A percentile compares a stretch with the other conserved stretches of the same genome.
These are phyloP conservation scores for Fusarium globosum DNA, from an alignment of 2,329 filamentous ascomycete species.

Conservation along the genomic window DNA sequence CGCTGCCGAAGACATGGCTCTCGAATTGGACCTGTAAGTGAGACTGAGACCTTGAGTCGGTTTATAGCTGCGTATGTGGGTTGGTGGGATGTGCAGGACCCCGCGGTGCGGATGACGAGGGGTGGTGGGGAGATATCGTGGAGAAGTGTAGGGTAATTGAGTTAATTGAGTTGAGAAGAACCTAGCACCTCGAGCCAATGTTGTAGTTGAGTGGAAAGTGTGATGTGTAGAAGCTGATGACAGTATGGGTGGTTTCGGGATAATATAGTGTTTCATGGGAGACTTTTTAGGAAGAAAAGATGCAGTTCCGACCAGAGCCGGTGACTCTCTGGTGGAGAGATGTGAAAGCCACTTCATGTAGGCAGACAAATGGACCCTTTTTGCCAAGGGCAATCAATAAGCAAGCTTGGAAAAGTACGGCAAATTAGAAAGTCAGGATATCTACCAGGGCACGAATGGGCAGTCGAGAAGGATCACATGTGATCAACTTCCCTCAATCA, in stretches of 20 bases:
- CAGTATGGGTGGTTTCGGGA: not conserved
- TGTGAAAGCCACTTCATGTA: conserved; percentile 30
- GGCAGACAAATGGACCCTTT: not conserved
- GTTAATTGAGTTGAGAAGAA: conserved; percentile 14
- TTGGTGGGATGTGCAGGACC: conserved; percentile 31
- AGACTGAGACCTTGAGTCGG: conserved; percentile 30
- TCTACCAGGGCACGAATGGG: conserved; percentile 16
- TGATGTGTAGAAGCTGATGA: not conserved
- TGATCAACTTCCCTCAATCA: conserved; percentile 1
- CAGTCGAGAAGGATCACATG: conserved; percentile 7
- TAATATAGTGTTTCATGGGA: not conserved
- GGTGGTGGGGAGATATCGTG: conserved; percentile 28
- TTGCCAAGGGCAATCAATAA: not conserved
- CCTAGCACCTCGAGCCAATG: not conserved
- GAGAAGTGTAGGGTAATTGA: conserved; percentile 30
- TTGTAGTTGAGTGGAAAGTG: not conserved
- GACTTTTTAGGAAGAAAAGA: conserved; percentile 5
- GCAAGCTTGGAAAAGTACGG: conserved; percentile 15
- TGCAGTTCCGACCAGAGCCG: conserved; percentile 3
- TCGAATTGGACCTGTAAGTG: conserved; percentile 13
- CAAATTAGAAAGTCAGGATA: conserved; percentile 20
- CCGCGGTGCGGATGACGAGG: conserved; percentile 29
- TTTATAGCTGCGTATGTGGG: conserved; percentile 20
- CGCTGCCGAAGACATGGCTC: conserved; percentile 52
- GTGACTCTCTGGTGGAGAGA: conserved; percentile 23